Conservation (phyloP, 1,139 yeast genomes). For the Saccharomyces pastorianus region DNA sequence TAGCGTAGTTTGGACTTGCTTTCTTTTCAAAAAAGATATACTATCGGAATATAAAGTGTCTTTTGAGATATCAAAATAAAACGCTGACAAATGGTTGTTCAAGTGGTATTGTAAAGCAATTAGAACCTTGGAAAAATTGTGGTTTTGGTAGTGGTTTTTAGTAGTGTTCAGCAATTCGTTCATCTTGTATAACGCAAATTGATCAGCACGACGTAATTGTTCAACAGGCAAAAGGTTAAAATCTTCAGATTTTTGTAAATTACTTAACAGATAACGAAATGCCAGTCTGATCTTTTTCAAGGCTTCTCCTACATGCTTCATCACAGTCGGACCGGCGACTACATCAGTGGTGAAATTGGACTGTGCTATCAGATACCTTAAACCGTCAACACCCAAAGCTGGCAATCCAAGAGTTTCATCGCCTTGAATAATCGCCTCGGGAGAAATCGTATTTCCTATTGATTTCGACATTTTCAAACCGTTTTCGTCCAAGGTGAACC, state of each 20-base stretch:
- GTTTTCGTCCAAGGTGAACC: slow-evolving; percentile 79
- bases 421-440: slow-evolving; percentile 61
- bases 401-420: slow-evolving; percentile 51
- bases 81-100: slow-evolving; percentile 67
- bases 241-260: slow-evolving; percentile 37
- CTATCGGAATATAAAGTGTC: slow-evolving; percentile 76
- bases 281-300: slow-evolving; percentile 78
- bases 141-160: slow-evolving; percentile 42
- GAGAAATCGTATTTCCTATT: slow-evolving; percentile 72
- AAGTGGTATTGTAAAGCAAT: slow-evolving; percentile 62
- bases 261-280: slow-evolving; percentile 73
- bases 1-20: slow-evolving; percentile 66
- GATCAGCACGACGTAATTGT: slow-evolving; percentile 51
- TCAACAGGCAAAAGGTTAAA: slow-evolving; percentile 28
- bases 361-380: slow-evolving; percentile 86
- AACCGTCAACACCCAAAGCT: slow-evolving; percentile 82
- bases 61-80: slow-evolving; percentile 80
- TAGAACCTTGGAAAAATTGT: slow-evolving; percentile 58
- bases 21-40: slow-evolving; percentile 42
- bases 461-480: slow-evolving; percentile 93
- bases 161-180: slow-evolving; percentile 40
- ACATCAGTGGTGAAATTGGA: slow-evolving; percentile 80
- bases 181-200: slow-evolving; percentile 51
- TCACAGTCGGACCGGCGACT: slow-evolving; percentile 60
- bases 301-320: slow-evolving; percentile 70